These are phyloP conservation scores for Iris macrosiphon DNA, from an alignment of 106 monocot genomes.

Conservation along the genomic window DNA sequence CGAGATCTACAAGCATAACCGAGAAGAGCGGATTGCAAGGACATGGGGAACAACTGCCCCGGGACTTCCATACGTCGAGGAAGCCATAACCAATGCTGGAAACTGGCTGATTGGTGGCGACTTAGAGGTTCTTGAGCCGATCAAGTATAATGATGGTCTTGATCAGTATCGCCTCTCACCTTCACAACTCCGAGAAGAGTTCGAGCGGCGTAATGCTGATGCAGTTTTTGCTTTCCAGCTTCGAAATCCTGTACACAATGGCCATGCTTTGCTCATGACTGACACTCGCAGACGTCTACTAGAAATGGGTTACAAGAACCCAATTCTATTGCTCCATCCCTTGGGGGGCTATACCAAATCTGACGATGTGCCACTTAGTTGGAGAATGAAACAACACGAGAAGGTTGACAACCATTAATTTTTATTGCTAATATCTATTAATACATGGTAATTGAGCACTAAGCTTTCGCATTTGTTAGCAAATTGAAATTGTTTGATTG, in stretches of 20 bases:
- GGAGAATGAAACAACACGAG: constrained; percentile 97
- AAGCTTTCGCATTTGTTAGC: no score
- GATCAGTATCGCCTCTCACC: constrained; percentile 85
- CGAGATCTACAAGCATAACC: constrained; percentile 89
- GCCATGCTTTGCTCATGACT: constrained; percentile 93
- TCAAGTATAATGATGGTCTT: constrained; percentile 88
- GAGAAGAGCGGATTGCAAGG: constrained; percentile 94
- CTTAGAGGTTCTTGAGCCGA: constrained; percentile 79
- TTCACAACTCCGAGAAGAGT: constrained; percentile 75
- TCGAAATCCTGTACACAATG: constrained; percentile 93
- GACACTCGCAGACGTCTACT: constrained; percentile 74
- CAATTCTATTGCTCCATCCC: constrained; percentile 78
- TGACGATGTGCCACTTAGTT: constrained; percentile 90
- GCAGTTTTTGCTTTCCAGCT: constrained; percentile 98
- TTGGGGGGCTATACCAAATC: constrained; percentile 92
- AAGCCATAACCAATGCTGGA: constrained; percentile 70
- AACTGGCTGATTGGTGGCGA: constrained; percentile 92
- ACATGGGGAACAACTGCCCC: constrained; percentile 92
- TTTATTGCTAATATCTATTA: background rate
- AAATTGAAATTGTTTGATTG: no score
- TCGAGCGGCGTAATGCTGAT: constrained; percentile 76
- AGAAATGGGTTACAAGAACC: constrained; percentile 91
- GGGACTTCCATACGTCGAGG: constrained; percentile 79
- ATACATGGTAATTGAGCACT: no score
- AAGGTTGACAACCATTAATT: constrained; percentile 40